phyloP scores from a whole-genome alignment of 2,329 filamentous ascomycete genomes.

The Pseudogymnoascus verrucosus region DNA sequence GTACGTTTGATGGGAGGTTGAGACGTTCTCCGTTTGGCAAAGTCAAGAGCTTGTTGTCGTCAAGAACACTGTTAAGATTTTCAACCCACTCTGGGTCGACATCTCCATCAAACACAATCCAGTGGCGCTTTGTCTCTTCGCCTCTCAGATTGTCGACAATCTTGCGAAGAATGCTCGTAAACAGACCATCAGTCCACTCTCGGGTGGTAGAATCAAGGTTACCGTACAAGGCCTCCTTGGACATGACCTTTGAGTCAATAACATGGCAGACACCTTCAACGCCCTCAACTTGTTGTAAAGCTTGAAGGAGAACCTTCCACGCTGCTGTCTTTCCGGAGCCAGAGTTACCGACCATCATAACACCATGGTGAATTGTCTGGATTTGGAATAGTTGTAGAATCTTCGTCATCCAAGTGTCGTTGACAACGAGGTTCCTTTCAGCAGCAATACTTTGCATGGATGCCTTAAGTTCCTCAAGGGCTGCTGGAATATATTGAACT shows the following conservation, averaged over 20 bases:
- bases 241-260: conserved; percentile 99
- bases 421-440: conserved; percentile 82
- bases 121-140: conserved; percentile 93
- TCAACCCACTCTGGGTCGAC: conserved; percentile 99
- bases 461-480: conserved; percentile 67
- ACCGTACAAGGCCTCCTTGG: conserved; percentile 94
- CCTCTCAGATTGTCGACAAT: conserved; percentile 98
- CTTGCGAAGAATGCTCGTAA: conserved; percentile 94
- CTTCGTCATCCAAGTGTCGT: conserved; percentile 95
- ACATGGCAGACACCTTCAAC: conserved; percentile 94
- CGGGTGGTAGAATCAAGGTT: conserved; percentile 92
- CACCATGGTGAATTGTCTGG: conserved; percentile 94
- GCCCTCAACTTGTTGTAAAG: conserved; percentile 81
- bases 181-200: conserved; percentile 98
- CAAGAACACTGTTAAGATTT: conserved; percentile 97
- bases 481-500: conserved; percentile 85
- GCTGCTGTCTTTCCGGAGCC: conserved; percentile 95
- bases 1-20: conserved; percentile 86
- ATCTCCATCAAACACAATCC: conserved; percentile 99
- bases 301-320: conserved; percentile 87
- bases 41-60: conserved; percentile 97
- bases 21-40: conserved; percentile 97
- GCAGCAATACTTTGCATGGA: conserved; percentile 76
- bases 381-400: conserved; percentile 96
- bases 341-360: conserved; percentile 99